Evolutionary conservation across 2,329 filamentous ascomycete species (phyloP), one percentile per base, ranked within the genome.

Genomic region (Fusarium multiceps): DNA sequence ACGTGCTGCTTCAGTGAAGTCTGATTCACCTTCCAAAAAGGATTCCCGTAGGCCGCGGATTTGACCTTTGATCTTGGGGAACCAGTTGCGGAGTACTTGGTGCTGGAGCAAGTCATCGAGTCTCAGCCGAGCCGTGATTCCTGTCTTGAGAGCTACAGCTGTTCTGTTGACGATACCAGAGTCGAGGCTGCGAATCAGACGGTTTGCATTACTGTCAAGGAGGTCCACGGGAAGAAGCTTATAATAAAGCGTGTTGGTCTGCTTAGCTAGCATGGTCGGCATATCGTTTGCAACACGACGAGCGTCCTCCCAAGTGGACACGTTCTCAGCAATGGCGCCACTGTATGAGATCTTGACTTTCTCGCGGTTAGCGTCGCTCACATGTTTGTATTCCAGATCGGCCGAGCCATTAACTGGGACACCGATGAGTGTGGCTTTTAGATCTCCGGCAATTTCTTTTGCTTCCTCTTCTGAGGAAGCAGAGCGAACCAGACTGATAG

Each of bases 241-340:
- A 10, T 42, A 53, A 28, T 28, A 53, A 27, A 53, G 49, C 23
- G 49, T 42, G 11, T 53, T 53, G n/a, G 49, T 53, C 34, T 53
- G 49, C 32, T 30, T 53, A n/a, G 49, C 49, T 42, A 53, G 49
- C 49, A 12, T 53, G 25, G 34, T 42, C 6, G 49, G 49, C 49
- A 53, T 53, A 7, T 53, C 49, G 21, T 5, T 28, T 42, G 34
- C 34, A 42, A 53, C 9, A 21, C 49, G 49, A 28, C 49, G 49
- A 53, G 49, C 49, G 49, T 53, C 49, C n/a, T 53, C 49, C 49
- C 49, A 53, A 21, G 49, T 53, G 25, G 49, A 53, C 12, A 53
- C 49, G 5, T 53, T 53, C 10, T 53, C 49, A 23, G 49, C 49
- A 30, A 53, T 53, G 25, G 49, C 49, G 37, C 49, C 49, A 21